A percentile compares a stretch with the other conserved stretches of the same genome.
Evolutionary conservation across 2,329 filamentous ascomycete species (phyloP).

Genomic region (Monilinia laxa): DNA sequence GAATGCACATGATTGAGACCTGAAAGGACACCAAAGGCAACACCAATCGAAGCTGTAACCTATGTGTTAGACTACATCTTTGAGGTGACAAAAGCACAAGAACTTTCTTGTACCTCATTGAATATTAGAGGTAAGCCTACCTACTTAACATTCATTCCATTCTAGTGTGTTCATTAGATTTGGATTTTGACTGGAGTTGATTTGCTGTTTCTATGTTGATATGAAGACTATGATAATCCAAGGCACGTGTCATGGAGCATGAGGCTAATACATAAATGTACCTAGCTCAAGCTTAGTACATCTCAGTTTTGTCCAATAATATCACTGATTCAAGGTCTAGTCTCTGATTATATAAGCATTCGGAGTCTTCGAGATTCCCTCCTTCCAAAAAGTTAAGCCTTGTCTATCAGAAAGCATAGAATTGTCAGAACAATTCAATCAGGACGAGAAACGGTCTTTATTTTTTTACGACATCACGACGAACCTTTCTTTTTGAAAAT

Average conservation of each 20-base stretch:
- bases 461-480: conserved; percentile 16
- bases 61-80: not conserved
- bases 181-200: too few relatives aligned
- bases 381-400: conserved; percentile 17
- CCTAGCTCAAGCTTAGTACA: not conserved
- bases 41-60: not conserved
- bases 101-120: not conserved
- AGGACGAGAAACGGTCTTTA: conserved; percentile 14
- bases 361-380: conserved; percentile 3
- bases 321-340: not conserved
- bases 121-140: not conserved
- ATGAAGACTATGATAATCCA: not conserved
- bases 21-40: not conserved
- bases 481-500: not conserved
- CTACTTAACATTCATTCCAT: not conserved
- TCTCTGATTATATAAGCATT: conserved; percentile 10
- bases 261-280: not conserved
- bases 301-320: not conserved
- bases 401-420: conserved; percentile 14
- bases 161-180: too few relatives aligned
- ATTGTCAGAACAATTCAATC: conserved; percentile 9
- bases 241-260: not conserved
- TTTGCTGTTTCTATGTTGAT: too few relatives aligned
- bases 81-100: not conserved
- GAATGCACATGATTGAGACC: not conserved